Percentiles rank a stretch among this genome's conserved stretches.
Evolutionary conservation across 768 basidiomycete genomes (phyloP).

Genomic region (Pleurotus sapidus): DNA sequence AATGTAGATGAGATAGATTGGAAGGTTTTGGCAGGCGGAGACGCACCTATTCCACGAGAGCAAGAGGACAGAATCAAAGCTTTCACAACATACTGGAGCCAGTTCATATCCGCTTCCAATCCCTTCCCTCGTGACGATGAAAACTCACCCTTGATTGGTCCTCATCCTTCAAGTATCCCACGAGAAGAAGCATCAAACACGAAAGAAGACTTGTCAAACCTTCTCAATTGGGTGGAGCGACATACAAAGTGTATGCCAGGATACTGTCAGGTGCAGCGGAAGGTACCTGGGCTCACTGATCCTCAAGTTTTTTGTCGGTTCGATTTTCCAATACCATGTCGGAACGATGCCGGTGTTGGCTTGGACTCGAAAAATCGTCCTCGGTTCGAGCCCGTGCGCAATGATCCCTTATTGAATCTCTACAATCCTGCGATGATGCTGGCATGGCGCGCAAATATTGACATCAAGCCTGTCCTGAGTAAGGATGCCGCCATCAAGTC

Average conservation of each 20-base stretch:
- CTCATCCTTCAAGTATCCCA: conserved; percentile 11
- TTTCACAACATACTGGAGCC: conserved; percentile 10
- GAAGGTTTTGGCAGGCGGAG: no score
- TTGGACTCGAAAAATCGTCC: no score
- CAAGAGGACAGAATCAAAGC: background rate
- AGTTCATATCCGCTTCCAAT: conserved; percentile 16
- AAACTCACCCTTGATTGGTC: no score
- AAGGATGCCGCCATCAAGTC: conserved; percentile 6
- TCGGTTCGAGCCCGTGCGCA: conserved; percentile 7
- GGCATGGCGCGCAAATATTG: conserved; percentile 21
- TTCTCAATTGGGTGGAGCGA: conserved; percentile 18
- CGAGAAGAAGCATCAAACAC: conserved; percentile 9
- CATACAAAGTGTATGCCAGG: conserved; percentile 22
- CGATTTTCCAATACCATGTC: conserved; percentile 14
- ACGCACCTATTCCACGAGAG: background rate
- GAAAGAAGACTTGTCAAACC: conserved; percentile 20
- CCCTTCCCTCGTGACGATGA: background rate
- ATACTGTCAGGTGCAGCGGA: conserved; percentile 19
- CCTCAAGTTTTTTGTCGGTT: conserved; percentile 16
- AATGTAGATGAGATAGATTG: conserved; percentile 14
- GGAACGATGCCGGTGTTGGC: background rate
- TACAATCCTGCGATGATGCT: conserved; percentile 17
- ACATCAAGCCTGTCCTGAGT: conserved; percentile 17
- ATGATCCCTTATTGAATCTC: conserved; percentile 18
- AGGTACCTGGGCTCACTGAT: conserved; percentile 9